Base-by-base conservation (phyloP, 2,329 filamentous ascomycete species). In the Microsporum ferrugineum region DNA sequence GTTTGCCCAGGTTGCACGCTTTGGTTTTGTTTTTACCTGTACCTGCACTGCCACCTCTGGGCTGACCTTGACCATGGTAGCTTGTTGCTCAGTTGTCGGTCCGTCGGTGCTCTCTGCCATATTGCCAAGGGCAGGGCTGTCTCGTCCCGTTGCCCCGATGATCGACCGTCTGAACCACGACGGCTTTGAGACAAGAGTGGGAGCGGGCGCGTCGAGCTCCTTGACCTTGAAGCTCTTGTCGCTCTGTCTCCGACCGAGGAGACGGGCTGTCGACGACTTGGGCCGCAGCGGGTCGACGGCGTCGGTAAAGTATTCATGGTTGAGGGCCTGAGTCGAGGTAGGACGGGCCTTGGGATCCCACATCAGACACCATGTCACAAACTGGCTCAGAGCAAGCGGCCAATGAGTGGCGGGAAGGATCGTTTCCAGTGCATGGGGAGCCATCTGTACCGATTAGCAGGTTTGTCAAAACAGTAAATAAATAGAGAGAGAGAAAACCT, bases 311-410 rank as follows among this genome's bases (percentile, higher is more conserved):
- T 95, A 99, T 67, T 96, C 92, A 73, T 99, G 94, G 43, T 88
- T 88, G 66, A 99, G 78, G n/a, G 94, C 92, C 74, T 99, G 91
- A 0, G 88, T 86, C 1, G 92, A 96, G 2, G 91, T 97, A 51
- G 94, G 94, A 63, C 94, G 84, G 70, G 79, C 85, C 78, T 91
- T 95, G 8, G 94, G 94, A 74, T 99, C 94, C 94, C 94, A 99
- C 88, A 97, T 94, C 66, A 99, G 76, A 75, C 94, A 99, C 91
- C 91, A 96, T 14, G 94, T 99, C 62, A 99, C 94, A 70, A 99
- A 97, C 62, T 95, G 85, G 69, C 87, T 88, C 60, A 99, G 81
- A 23, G 90, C 87, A 1, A 87, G 77, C 4, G 94, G 94, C 94
- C 94, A 99, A 70, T 96, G 89, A 14, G 94, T 91, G 31, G 88